Evolutionary conservation across 371 early-diverging fungal genomes (phyloP), one percentile per base, ranked within the genome.

Genomic region (Mortierella polycephala): DNA sequence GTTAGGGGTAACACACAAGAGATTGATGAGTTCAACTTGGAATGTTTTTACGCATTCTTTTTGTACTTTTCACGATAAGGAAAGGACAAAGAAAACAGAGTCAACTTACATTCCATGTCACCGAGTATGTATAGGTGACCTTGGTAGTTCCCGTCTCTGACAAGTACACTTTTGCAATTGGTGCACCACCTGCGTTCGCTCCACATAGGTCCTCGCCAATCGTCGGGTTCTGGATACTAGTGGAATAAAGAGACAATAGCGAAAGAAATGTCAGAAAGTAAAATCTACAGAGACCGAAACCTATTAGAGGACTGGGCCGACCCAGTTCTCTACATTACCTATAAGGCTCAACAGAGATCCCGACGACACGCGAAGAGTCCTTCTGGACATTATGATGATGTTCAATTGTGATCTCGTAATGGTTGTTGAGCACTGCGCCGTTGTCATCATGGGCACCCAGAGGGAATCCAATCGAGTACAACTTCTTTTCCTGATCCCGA

Each of bases 101-200:
- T 7, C 21, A 7, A 60, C 82, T 69, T 88, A 93, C 93, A 67
- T 64, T 69, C 98, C 98, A 98, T 16, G 63, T 64, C 52, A 97
- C 95, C 53, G 86, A 90, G 83, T 97, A 98, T 7, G 96, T 93
- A 70, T 91, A 97, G 21, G 86, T 81, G 2, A 98, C 92, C 5
- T 77, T 41, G 60, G 71, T 90, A 45, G 81, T 80, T 7, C 65
- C 75, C 9, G 81, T 74, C 23, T 90, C 87, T 7, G 84, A 72
- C 64, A 96, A 69, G 39, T 84, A 71, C 60, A 89, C 75, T 12
- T 86, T 83, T 54, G 74, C 71, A 5, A 63, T 60, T 10, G 80
- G 58, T 7, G 62, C 67, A 11, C 18, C 65, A 23, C 30, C 30
- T 4, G 30, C 45, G 52, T 58, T 20, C 20, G 71, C 62, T 42